Base-by-base conservation (phyloP, 1,284 basidiomycete species). In the Spongiforma sp. region DNA sequence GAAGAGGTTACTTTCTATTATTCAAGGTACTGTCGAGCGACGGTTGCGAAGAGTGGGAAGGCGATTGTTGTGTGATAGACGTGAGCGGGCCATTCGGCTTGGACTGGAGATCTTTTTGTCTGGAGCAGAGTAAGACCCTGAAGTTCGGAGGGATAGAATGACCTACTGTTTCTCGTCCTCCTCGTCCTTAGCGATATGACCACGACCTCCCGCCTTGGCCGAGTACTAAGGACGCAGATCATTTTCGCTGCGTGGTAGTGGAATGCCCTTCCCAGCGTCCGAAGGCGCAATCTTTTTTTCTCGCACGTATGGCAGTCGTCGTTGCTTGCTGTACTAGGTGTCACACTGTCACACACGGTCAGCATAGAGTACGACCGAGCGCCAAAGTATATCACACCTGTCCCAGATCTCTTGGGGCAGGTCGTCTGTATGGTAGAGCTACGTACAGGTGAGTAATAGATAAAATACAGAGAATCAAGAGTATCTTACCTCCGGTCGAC, bases 161-260 rank as follows among this genome's bases (percentile, higher is more conserved):
- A 3, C 62, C 33, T n/a, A 66, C 75, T 72, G 69, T 59, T 19
- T 61, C 60, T 75, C 65, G 34, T 73, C 68, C 34, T 70, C 36
- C 17, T 67, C 43, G 36, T 75, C 66, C 3, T 70, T 66, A 50
- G 60, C 52, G 2, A 63, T n/a, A 69, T 59, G 80, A 78, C 57
- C 81, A 73, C 56, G 76, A 69, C 28, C 75, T 68, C 64, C 81
- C 65, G 61, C 76, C 76, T 28, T 73, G 67, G 66, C 80, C 2
- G 87, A 86, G 73, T 94, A 94, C 92, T 92, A 94, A 4, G 91
- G 91, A 30, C 86, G 88, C 19, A 92, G 83, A 66, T 94, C 92
- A 68, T 92, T 89, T 21, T 81, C 84, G 5, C 86, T 84, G 0
- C 92, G 92, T 5, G 89, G 91, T 8, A 93, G 80, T 6, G 89